These are phyloP conservation scores for Tricholoma bakamatsutake DNA, from an alignment of 768 basidiomycete species.

Conservation along the genomic window DNA sequence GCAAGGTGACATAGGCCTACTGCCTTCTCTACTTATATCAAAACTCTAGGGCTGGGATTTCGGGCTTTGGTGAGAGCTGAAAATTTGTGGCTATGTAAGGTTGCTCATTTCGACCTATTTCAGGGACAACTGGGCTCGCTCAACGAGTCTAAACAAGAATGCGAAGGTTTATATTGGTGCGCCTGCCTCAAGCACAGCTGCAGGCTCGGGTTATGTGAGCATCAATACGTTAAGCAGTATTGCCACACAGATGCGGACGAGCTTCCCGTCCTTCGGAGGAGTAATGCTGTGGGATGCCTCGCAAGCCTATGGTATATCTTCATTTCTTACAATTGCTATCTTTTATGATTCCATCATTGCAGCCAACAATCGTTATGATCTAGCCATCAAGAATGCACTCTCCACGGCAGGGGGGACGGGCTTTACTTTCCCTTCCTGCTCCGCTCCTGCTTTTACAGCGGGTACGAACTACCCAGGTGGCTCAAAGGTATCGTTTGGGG, in stretches of 20 bases:
- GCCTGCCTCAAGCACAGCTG: conserved; percentile 51
- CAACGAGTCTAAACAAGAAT: conserved; percentile 49
- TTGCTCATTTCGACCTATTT: not conserved
- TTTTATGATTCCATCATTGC: not conserved
- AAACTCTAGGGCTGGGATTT: conserved; percentile 55
- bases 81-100: not conserved
- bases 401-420: conserved; percentile 60
- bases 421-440: conserved; percentile 59
- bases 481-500: conserved; percentile 46
- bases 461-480: conserved; percentile 48
- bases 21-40: conserved; percentile 8
- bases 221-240: conserved; percentile 41
- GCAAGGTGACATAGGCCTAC: conserved; percentile 14
- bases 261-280: conserved; percentile 63
- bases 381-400: conserved; percentile 55
- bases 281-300: conserved; percentile 52
- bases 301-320: conserved; percentile 39
- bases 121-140: conserved; percentile 64
- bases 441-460: conserved; percentile 45
- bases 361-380: conserved; percentile 57
- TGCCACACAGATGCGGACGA: conserved; percentile 43
- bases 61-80: conserved; percentile 40
- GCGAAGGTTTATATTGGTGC: conserved; percentile 65
- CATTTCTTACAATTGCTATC: conserved; percentile 21
- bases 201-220: conserved; percentile 55